Conservation (phyloP, 768 basidiomycete species). For the Collybiopsis luxurians region DNA sequence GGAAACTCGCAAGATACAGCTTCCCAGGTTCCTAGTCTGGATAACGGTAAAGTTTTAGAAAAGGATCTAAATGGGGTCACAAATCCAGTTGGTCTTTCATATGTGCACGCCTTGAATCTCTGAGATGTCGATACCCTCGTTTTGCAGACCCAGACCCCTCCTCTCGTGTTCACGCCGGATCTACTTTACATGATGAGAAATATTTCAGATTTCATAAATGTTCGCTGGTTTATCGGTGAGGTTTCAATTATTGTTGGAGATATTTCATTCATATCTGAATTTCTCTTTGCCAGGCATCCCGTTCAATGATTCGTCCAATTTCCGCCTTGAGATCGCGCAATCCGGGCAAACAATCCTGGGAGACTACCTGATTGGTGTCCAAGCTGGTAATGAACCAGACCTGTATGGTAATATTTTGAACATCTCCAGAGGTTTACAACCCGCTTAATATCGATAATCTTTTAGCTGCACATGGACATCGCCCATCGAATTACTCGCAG, state of each 20-base stretch:
- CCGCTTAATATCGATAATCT: constrained; percentile 32
- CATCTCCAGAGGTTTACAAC: background rate
- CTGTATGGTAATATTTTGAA: background rate
- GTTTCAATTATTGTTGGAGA: no score
- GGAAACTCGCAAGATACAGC: constrained; percentile 61
- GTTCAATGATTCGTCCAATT: constrained; percentile 47
- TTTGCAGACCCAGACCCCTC: constrained; percentile 47
- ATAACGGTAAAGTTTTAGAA: constrained; percentile 35
- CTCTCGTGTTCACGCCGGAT: constrained; percentile 48
- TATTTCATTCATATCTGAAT: no score
- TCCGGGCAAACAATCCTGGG: constrained; percentile 51
- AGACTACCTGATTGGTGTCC: constrained; percentile 46
- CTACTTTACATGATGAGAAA: constrained; percentile 52
- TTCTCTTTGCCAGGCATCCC: constrained; percentile 28
- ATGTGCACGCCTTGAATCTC: background rate
- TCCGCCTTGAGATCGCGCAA: constrained; percentile 42
- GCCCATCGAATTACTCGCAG: background rate
- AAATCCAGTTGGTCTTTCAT: constrained; percentile 23
- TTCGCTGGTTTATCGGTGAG: constrained; percentile 49
- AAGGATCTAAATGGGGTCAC: constrained; percentile 28
- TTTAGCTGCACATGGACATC: constrained; percentile 31
- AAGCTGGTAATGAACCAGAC: constrained; percentile 49
- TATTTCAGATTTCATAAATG: constrained; percentile 39
- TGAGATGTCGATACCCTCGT: background rate
- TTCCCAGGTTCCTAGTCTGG: constrained; percentile 31